Conservation (phyloP, 768 basidiomycete genomes). For the Obba rivulosa region DNA sequence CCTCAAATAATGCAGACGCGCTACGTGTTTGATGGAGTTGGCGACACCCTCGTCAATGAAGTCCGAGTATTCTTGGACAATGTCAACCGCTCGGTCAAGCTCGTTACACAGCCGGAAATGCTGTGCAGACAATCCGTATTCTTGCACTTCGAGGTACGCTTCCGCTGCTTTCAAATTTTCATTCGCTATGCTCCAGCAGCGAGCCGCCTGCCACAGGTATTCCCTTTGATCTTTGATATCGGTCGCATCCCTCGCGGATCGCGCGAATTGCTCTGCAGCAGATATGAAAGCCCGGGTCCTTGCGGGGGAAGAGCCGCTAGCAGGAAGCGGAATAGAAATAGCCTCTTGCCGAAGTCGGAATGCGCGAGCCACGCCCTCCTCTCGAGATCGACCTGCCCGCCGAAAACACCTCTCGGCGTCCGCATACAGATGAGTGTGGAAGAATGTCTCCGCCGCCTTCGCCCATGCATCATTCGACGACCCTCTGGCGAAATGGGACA, state of each 20-base stretch:
- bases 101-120: no score
- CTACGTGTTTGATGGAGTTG: no score
- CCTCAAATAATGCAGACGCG: no score
- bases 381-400: slow-evolving; percentile 36
- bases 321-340: no score
- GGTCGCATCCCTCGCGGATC: slow-evolving; percentile 30
- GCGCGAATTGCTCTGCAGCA: slow-evolving; percentile 47
- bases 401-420: slow-evolving; percentile 53
- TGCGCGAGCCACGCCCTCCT: slow-evolving; percentile 44
- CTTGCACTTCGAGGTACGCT: no score
- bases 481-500: slow-evolving; percentile 48
- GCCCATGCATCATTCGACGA: slow-evolving; percentile 48
- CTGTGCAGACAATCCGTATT: no score
- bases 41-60: no score
- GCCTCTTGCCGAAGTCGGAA: slow-evolving; percentile 49
- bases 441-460: slow-evolving; percentile 32
- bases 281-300: slow-evolving; percentile 31
- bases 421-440: slow-evolving; percentile 39
- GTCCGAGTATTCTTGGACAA: no score
- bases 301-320: slow-evolving; percentile 10
- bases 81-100: no score
- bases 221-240: slow-evolving; percentile 17
- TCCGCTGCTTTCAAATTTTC: no score
- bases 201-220: slow-evolving; percentile 16
- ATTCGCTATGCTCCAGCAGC: slow-evolving; percentile 23